phyloP scores from a whole-genome alignment of 2,329 filamentous ascomycete genomes.

The Fusarium tupiense region DNA sequence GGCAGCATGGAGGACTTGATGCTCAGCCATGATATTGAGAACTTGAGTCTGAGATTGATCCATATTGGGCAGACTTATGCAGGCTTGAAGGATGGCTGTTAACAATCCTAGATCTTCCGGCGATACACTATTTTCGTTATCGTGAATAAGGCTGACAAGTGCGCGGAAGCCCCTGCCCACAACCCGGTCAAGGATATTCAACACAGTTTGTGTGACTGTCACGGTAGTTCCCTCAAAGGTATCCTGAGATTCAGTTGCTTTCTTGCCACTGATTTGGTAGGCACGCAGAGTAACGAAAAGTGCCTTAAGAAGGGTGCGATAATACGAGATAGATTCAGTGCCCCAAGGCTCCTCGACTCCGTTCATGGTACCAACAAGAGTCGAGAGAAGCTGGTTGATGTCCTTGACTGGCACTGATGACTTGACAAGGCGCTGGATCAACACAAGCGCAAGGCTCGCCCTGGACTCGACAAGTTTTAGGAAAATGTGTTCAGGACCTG shows the following conservation, averaged over 20 bases:
- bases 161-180: constrained; percentile 85
- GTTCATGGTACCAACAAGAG: constrained; percentile 63
- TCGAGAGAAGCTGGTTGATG: constrained; percentile 61
- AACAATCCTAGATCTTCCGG: constrained; percentile 88
- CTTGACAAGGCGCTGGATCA: constrained; percentile 82
- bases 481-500: constrained; percentile 84
- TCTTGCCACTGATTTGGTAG: constrained; percentile 56
- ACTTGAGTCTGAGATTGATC: constrained; percentile 77
- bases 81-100: constrained; percentile 87
- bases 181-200: constrained; percentile 82
- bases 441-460: constrained; percentile 81
- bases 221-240: constrained; percentile 51
- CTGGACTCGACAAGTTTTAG: constrained; percentile 78
- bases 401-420: constrained; percentile 60
- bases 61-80: constrained; percentile 80
- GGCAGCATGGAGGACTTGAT: constrained; percentile 82
- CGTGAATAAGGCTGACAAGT: constrained; percentile 83
- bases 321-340: constrained; percentile 70
- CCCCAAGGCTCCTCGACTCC: constrained; percentile 64
- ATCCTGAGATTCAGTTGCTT: constrained; percentile 47
- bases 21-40: constrained; percentile 73
- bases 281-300: constrained; percentile 84
- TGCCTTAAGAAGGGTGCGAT: constrained; percentile 83
- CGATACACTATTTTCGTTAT: constrained; percentile 67
- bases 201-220: constrained; percentile 67